Evolutionary conservation across 805 yeast genomes (phyloP).

Genomic region (Monosporozyma siamensis): DNA sequence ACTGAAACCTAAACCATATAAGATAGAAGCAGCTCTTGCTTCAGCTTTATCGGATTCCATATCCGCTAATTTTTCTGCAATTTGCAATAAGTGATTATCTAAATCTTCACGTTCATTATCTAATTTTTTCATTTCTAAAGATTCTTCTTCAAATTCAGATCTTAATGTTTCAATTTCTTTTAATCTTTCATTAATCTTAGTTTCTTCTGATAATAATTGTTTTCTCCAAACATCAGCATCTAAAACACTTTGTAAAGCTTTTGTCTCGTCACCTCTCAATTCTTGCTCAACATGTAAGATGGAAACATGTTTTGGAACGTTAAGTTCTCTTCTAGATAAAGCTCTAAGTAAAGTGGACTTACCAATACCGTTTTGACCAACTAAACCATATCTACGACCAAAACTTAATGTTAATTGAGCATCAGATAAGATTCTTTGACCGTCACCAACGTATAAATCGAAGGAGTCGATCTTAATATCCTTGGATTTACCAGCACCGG

Average conservation of each 20-base stretch:
- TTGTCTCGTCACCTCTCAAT: slow-evolving; percentile 82
- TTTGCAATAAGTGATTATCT: slow-evolving; percentile 65
- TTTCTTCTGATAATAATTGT: slow-evolving; percentile 69
- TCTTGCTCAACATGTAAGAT: slow-evolving; percentile 97
- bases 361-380: slow-evolving; percentile 99
- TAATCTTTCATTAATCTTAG: slow-evolving; percentile 62
- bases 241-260: slow-evolving; percentile 88
- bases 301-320: slow-evolving; percentile 91
- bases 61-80: slow-evolving; percentile 72
- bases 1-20: slow-evolving; percentile 89
- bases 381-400: slow-evolving; percentile 94
- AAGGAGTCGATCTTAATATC: slow-evolving; percentile 89
- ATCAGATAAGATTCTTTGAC: slow-evolving; percentile 83
- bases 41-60: slow-evolving; percentile 98
- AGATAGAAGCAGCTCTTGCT: slow-evolving; percentile 88
- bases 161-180: slow-evolving; percentile 63
- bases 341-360: slow-evolving; percentile 90
- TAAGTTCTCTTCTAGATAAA: slow-evolving; percentile 83
- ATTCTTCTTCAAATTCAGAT: slow-evolving; percentile 63
- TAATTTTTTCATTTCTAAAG: slow-evolving; percentile 63
- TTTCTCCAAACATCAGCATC: slow-evolving; percentile 99
- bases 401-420: slow-evolving; percentile 78
- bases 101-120: slow-evolving; percentile 88
- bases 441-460: slow-evolving; percentile 93
- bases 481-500: slow-evolving; percentile 92